Base-by-base conservation (phyloP, 139 green algal species). In the Monoraphidium neglectum region DNA sequence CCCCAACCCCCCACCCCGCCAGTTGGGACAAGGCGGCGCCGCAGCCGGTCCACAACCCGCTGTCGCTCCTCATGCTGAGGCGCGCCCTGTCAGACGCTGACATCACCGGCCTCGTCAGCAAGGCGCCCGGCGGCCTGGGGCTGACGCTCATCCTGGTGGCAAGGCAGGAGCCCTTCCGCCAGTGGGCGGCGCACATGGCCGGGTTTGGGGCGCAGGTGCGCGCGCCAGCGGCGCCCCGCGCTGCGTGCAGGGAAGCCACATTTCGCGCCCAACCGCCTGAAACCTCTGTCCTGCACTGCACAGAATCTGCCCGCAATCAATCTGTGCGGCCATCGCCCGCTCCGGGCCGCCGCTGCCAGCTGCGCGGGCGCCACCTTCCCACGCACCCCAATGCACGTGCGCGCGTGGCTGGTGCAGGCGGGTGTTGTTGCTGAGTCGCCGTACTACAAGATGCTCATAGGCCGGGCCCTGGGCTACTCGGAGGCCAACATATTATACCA, bases 371-470 rank as follows among this genome's bases (percentile, higher is more conserved):
- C n/a, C n/a, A n/a, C n/a, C n/a, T n/a, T n/a, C n/a, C n/a, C n/a
- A n/a, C n/a, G n/a, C n/a, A n/a, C n/a, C n/a, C n/a, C n/a, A n/a
- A n/a, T n/a, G n/a, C n/a, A n/a, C 43, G 8, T 8, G 8, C 43
- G 43, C 54, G 12, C 54, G 54, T 23, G 15, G 8, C 24, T 23
- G 81, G 24, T 65, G 6, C 76, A 87, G 77, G 80, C 84, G 0
- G 70, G 78, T 0, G 60, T 92, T 21, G 84, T 92, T 36, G 87
- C 87, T 24, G 83, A 90, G 47, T 86, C 76, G 24, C 80, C 87
- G 12, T 92, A 83, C 63, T 92, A 92, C 76, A 92, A 92, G 77
- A 40, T 90, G 70, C 60, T 91, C 30, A 71, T 91, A 28, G 87
- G 87, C 2, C 79, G 78, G 32, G 81, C 92, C 24, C 68, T 92